Base-by-base conservation (phyloP, 2,329 filamentous ascomycete species). In the Aspergillus sp. region DNA sequence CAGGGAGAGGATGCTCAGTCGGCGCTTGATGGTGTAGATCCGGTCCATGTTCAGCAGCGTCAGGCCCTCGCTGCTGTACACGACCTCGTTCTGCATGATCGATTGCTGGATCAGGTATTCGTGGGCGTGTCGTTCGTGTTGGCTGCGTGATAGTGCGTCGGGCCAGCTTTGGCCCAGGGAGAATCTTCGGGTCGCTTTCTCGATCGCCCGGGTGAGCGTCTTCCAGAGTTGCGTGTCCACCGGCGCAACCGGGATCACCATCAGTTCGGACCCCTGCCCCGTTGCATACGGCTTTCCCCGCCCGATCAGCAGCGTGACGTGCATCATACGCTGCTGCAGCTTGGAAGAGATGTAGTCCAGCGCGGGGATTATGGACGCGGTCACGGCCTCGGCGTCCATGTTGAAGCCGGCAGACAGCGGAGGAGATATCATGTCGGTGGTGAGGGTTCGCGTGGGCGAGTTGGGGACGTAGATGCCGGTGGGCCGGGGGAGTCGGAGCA, bases 41-140 rank as follows among this genome's bases (percentile, higher is more conserved):
- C 61, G 60, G 44, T 66, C 62, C 41, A 65, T 59, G 33, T 57
- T 64, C 8, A 66, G 49, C 5, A 66, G 41, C 0, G 62, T 64
- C 20, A 66, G 44, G 2, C 62, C 63, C 37, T 66, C 63, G 27
- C 60, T 56, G 34, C 55, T 60, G 47, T 63, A 64, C 20, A 65
- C 48, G 20, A 65, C 54, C 33, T 66, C 60, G 34, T 64, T 63
- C 37, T 66, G 63, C 24, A 60, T 40, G 25, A 66, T 57, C 5
- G 62, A 64, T 36, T 63, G 60, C 32, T 60, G 51, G 24, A 63
- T 49, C 4, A 65, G 51, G 39, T 63, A 62, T 17, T 61, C 56
- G 32, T 62, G 55, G 32, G 51, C 51, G n/a, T 49, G 43, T 13
- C 53, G 53, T 15, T 55, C 51, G 30, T 49, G 44, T 34, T 57